These are phyloP conservation scores for Bigelowiella natans DNA, from an alignment of 78 protist species.

Conservation along the genomic window DNA sequence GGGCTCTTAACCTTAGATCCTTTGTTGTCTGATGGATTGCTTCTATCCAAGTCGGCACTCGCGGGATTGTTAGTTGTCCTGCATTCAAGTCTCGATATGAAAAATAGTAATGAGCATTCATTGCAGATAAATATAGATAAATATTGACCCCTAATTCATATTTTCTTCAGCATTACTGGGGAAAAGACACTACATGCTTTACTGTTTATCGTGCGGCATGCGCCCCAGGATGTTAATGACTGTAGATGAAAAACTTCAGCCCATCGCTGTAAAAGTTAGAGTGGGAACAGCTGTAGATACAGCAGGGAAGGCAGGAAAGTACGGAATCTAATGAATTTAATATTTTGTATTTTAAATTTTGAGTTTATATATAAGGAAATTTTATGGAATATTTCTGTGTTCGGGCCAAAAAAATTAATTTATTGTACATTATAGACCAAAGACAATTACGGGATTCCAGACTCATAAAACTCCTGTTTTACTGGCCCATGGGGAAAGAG, in stretches of 20 bases:
- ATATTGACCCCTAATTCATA: background rate
- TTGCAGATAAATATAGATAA: background rate
- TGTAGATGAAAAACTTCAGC: conserved; percentile 43
- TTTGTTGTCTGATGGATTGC: conserved; percentile 63
- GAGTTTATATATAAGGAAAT: too few species aligned
- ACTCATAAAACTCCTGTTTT: conserved; percentile 98
- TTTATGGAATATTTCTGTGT: too few species aligned
- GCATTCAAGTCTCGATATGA: background rate
- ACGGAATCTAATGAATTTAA: background rate
- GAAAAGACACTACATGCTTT: conserved; percentile 76
- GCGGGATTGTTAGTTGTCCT: conserved; percentile 45
- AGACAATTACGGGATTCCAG: conserved; percentile 96
- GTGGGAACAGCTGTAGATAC: conserved; percentile 77
- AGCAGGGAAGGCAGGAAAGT: conserved; percentile 2
- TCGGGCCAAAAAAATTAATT: too few species aligned
- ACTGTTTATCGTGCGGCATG: conserved; percentile 50
- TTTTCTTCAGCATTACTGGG: conserved; percentile 26
- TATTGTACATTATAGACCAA: too few species aligned
- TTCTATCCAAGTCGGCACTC: conserved; percentile 57
- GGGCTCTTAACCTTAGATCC: conserved; percentile 29
- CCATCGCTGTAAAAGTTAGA: conserved; percentile 55
- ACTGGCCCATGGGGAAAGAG: conserved; percentile 72
- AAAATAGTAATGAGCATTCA: background rate
- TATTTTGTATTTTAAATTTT: background rate
- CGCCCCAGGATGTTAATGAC: conserved; percentile 80